A percentile compares a stretch with the other conserved stretches of the same genome.
phyloP scores from a whole-genome alignment of 2,329 filamentous ascomycete genomes.

The Phyllosticta capitalensis region DNA sequence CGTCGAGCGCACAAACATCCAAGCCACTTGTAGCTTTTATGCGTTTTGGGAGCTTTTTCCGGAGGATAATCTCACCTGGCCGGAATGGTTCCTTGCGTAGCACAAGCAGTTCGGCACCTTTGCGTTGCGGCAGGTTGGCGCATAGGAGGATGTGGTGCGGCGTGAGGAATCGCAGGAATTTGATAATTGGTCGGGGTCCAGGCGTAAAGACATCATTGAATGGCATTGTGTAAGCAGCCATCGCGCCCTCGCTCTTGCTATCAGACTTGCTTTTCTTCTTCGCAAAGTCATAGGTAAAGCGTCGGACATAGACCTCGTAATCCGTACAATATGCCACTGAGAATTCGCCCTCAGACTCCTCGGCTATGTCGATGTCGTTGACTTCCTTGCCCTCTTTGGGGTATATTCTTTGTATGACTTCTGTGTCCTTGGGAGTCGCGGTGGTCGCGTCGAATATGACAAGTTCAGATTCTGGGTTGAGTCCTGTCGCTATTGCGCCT shows the following conservation, averaged over 20 bases:
- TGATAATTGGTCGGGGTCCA: conserved; percentile 41
- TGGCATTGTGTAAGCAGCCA: conserved; percentile 24
- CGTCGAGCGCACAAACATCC: conserved; percentile 60
- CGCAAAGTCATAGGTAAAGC: conserved; percentile 43
- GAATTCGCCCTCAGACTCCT: conserved; percentile 53
- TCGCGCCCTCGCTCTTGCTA: conserved; percentile 18
- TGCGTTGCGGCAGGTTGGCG: conserved; percentile 45
- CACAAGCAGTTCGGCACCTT: conserved; percentile 46
- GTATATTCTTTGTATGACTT: conserved; percentile 46
- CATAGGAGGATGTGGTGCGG: conserved; percentile 45
- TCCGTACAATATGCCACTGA: conserved; percentile 72
- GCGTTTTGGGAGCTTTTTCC: conserved; percentile 53
- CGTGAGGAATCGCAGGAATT: conserved; percentile 47
- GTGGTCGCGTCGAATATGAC: conserved; percentile 18
- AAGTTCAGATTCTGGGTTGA: conserved; percentile 44
- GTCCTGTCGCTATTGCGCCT: conserved; percentile 68
- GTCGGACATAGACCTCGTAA: conserved; percentile 60
- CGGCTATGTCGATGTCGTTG: conserved; percentile 60
- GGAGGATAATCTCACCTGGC: conserved; percentile 40
- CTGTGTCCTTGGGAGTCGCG: conserved; percentile 33
- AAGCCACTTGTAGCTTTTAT: conserved; percentile 70
- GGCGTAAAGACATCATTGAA: conserved; percentile 25
- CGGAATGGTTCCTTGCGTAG: conserved; percentile 53
- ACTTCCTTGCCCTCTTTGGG: conserved; percentile 47
- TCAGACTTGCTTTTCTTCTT: conserved; percentile 27